Conservation (phyloP, 2,329 filamentous ascomycete genomes). For the Stemphylium lycopersici region DNA sequence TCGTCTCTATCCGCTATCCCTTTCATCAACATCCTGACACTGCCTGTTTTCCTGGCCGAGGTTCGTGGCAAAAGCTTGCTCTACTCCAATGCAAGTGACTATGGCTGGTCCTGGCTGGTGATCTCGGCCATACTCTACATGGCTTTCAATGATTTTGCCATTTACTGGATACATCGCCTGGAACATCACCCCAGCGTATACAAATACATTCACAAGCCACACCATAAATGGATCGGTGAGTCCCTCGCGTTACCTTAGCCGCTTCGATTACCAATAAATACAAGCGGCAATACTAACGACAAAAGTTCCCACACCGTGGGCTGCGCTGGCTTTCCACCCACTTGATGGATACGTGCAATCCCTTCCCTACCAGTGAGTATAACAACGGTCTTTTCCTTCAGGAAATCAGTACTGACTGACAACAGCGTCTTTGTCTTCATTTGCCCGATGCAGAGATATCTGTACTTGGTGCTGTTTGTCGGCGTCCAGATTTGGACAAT, state of each 20-base stretch:
- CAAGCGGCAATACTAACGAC: background rate
- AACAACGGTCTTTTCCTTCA: background rate
- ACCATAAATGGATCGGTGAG: slow-evolving; percentile 15
- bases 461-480: slow-evolving; percentile 13
- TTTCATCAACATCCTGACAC: slow-evolving; percentile 10
- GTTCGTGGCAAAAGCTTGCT: slow-evolving; percentile 11
- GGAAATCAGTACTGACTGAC: background rate
- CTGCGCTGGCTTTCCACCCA: slow-evolving; percentile 12
- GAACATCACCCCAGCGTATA: slow-evolving; percentile 13
- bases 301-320: slow-evolving; percentile 12
- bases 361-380: slow-evolving; percentile 13
- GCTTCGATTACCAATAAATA: background rate
- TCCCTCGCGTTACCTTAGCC: background rate
- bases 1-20: slow-evolving; percentile 9
- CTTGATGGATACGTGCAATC: slow-evolving; percentile 10
- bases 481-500: slow-evolving; percentile 11
- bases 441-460: slow-evolving; percentile 12
- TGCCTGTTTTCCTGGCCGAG: slow-evolving; percentile 8
- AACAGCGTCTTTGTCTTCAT: slow-evolving; percentile 9
- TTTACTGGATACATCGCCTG: slow-evolving; percentile 14
- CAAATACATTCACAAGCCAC: slow-evolving; percentile 14
- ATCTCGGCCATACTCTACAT: slow-evolving; percentile 6
- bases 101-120: slow-evolving; percentile 10
- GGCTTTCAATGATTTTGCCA: slow-evolving; percentile 12
- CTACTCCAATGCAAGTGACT: slow-evolving; percentile 4